Evolutionary conservation across 1,139 yeast genomes (phyloP), one percentile per base, ranked within the genome.

Genomic region (Lipomyces yarrowii): DNA sequence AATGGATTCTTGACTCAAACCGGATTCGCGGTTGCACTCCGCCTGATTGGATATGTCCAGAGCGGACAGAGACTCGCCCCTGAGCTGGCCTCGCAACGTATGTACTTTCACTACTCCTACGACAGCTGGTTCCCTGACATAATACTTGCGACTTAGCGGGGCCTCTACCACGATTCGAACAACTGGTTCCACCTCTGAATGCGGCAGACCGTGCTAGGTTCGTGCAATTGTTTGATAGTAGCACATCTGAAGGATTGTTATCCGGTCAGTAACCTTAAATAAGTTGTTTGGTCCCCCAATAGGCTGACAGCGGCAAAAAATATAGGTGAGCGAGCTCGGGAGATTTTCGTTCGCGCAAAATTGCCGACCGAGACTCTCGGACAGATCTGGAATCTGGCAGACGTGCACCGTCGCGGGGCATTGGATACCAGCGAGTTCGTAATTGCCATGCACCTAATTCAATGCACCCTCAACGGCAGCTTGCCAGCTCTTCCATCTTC

Each of bases 371-470:
- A 86, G 35, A 84, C 87, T 1, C 81, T 94, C 72, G 96, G 96
- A 64, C 90, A 89, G 74, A 88, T 94, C 65, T 94, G 73, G 73
- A 84, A 85, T 66, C 82, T 94, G 70, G 94, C 90, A 42, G 99
- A 96, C 76, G 85, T 87, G 67, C 84, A 86, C 65, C 87, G 87
- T 71, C 77, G 84, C 2, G 99, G 99, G 6, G 82, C 84, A 63
- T 84, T 94, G 73, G 83, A 85, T 67, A 84, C 87, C 74, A 83
- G 87, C 30, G 93, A 91, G 73, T 94, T 96, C 74, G 86, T 91
- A 52, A 85, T 94, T 72, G 98, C 99, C 8, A 94, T 96, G 99
- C 96, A 91, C 78, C 83, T 96, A 75, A 91, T 96, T 69, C 98
- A 93, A 77, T 88, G 92, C 63, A 80, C 88, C 57, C 81, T 91